Evolutionary conservation across 2,329 filamentous ascomycete genomes (phyloP), one percentile per base, ranked within the genome.

Genomic region (Aspergillus sp.): DNA sequence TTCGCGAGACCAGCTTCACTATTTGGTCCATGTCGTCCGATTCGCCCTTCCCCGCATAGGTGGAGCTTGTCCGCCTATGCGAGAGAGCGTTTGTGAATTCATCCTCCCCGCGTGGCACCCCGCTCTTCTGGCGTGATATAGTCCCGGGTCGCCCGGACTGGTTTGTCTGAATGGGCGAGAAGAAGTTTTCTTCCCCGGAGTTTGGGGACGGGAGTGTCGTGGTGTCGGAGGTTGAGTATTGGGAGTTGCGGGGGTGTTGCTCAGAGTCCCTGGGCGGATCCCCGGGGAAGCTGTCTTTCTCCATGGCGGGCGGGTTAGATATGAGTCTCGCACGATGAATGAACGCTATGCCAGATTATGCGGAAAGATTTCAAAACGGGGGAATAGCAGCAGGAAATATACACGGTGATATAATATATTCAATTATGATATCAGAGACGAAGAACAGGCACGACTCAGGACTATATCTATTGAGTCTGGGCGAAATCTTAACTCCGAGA

Each of bases 1-100:
- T 90, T 3, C 85, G 85, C 0, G 88, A 90, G 80, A 92, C 87
- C 45, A 91, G 50, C n/a, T 60, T 68, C 53, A 73, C 67, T 15
- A 77, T 72, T 51, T 76, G 72, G 1, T 66, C 67, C 68, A 70
- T 69, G 52, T 76, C 74, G 9, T 74, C 73, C 2, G 51, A 45
- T n/a, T 66, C 66, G n/a, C 63, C 64, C 6, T 47, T 48, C 1
- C 66, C 34, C 11, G 11, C 65, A 7, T 69, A 60, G 3, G 64
- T 68, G 5, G 72, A 71, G 0, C 62, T 65, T 34, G 68, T 76
- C 7, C 64, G 66, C 62, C 74, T 65, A 4, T 65, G 68, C 60
- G 72, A 73, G 51, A 72, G 56, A 13, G 69, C 69, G 19, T 64
- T 65, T 2, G 60, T 52, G 7, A 71, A 60, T 0, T 64, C 59